Conservation (phyloP, 2,329 filamentous ascomycete species). For the Aspergillus sp. region DNA sequence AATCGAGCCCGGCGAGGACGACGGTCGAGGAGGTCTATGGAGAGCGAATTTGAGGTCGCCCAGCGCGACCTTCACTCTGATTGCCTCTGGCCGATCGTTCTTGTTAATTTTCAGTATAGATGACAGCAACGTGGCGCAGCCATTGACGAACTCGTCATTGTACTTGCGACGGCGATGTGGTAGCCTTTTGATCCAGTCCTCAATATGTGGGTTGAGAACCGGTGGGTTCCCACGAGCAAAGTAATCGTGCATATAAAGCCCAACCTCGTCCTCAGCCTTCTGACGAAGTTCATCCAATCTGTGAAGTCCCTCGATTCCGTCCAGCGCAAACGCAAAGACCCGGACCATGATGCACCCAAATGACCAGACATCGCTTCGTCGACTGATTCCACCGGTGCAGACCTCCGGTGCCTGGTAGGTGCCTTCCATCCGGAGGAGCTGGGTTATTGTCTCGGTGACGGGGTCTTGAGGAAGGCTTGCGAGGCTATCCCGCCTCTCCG, state of each 20-base stretch:
- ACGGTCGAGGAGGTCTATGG: not conserved
- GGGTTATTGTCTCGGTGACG: not conserved
- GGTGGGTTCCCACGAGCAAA: slow-evolving; percentile 10
- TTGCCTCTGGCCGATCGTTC: not conserved
- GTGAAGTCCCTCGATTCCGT: slow-evolving; percentile 1
- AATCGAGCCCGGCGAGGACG: not conserved
- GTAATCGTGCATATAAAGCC: slow-evolving; percentile 4
- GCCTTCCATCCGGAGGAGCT: not conserved
- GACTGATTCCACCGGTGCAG: not conserved
- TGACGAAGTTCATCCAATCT: slow-evolving; percentile 3
- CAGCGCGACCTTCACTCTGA: not conserved
- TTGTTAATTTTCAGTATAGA: not conserved
- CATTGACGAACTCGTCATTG: not conserved
- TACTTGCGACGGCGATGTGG: not conserved
- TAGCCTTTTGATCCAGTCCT: slow-evolving; percentile 8
- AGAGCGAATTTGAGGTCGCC: not conserved
- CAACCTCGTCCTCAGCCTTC: not conserved
- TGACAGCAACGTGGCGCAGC: not conserved
- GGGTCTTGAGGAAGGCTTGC: not conserved
- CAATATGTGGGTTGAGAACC: slow-evolving; percentile 13
- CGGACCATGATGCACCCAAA: slow-evolving; percentile 20
- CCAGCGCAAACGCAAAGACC: slow-evolving; percentile 14
- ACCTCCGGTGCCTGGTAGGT: slow-evolving; percentile 16
- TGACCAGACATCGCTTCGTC: slow-evolving; percentile 20
- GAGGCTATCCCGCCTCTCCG: not conserved